Evolutionary conservation across 768 basidiomycete species (phyloP), one percentile per base, ranked within the genome.

Genomic region (Tricholoma sp.): DNA sequence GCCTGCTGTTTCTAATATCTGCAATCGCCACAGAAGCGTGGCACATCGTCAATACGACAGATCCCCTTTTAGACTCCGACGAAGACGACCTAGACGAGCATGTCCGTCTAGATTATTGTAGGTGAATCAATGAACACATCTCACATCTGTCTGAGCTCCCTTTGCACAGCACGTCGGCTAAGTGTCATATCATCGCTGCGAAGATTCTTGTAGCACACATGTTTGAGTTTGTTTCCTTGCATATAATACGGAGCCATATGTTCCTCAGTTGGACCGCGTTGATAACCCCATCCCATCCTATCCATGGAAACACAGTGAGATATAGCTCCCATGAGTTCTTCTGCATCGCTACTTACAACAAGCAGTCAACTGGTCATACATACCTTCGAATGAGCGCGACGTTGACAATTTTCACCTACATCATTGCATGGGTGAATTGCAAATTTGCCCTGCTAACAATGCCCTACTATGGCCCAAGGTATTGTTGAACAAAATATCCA

Each of bases 11-110:
- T 48, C 58, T 52, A 41, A 45, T 52, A 24, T 51, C 58, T 47
- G n/a, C n/a, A n/a, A n/a, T n/a, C n/a, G 54, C 56, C 45, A 18
- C 71, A 91, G 89, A 91, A 56, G 88, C 89, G 6, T 91, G 87
- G 88, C 82, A 86, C 62, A 71, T 81, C 32, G 77, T 84, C 29
- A 77, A 76, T 37, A 80, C 78, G 28, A 76, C 77, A 34, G 88
- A 91, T 64, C 85, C 88, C 13, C 72, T 90, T 13, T 73, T 71
- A 11, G 87, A 89, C 70, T 89, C 89, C 11, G 89, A 91, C 61
- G 86, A 86, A 37, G 89, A 63, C 29, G 52, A 76, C 54, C 73
- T 76, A 54, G 86, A 89, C 57, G 83, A 88, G 55, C 74, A 87
- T 60, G 74, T 80, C 47, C 77, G 80, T 42, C 65, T 76, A 50